Evolutionary conservation across 208 protist genomes (phyloP), one percentile per base, ranked within the genome.

Genomic region (Crithidia bombi): DNA sequence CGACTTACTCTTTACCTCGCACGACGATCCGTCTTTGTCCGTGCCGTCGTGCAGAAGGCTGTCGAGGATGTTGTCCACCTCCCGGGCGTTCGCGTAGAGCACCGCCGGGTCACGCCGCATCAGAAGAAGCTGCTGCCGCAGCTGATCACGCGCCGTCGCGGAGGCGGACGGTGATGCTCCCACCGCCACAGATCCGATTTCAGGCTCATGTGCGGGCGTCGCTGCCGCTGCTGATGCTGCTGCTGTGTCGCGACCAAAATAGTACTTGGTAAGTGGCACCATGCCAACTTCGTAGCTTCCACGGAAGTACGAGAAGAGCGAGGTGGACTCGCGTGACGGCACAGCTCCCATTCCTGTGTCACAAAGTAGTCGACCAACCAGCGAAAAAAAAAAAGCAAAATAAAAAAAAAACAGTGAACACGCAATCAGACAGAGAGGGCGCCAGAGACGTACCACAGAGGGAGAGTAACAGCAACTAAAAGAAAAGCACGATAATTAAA

Each of bases 201-300:
- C n/a, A n/a, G n/a, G n/a, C n/a, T n/a, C n/a, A n/a, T 7, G 26
- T 52, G 39, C 3, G 9, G 6, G 23, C 11, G 11, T 5, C 33
- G 47, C 21, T 38, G 44, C n/a, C 30, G 11, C 35, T 30, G 41
- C 23, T 21, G 3, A 2, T 35, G 39, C 50, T 23, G 35, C 21
- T 19, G 25, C 39, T 28, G 61, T 28, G 25, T 75, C 74, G 2
- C 43, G 52, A 32, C 86, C 90, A 69, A 95, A 95, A 54, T 90
- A 92, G 35, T 81, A 70, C 44, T 83, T 82, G 0, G 90, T 92
- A 33, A 95, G 78, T 3, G 90, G 90, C 65, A 95, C 86, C 58
- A 95, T 85, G 4, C 90, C 85, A 57, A 91, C 84, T 69, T 95
- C 90, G 72, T 95, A 95, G 35, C 79, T 95, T 17, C 90, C 90